Base-by-base conservation (phyloP, 257 asterid genomes). In the Ocimum tenuiflorum region DNA sequence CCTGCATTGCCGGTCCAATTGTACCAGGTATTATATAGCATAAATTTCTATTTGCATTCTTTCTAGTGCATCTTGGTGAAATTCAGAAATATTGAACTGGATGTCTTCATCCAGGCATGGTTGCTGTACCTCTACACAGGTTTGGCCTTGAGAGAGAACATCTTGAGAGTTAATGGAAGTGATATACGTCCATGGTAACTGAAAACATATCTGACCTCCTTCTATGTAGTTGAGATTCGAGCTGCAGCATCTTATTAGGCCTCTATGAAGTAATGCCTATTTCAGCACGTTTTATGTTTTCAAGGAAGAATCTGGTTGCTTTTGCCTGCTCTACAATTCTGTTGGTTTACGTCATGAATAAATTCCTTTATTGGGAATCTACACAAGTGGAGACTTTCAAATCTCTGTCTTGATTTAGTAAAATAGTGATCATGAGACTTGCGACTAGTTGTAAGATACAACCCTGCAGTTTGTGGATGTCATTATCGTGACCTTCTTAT, bases 1-100 rank as follows among this genome's bases (percentile, higher is more conserved):
- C 97, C 97, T 49, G 97, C 99, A 47, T 78, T 86, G 82, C 95
- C 99, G 3, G 97, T 94, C 73, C 99, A 94, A 74, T 89, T 94
- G 54, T 94, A 90, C 80, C 99, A 94, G 96, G 99, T 94, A 72
- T 49, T 14, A 52, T 43, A 50, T 70, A 68, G 42, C 22, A 27
- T 70, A 42, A n/a, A 18, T 36, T 66, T 58, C 45, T 38, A 45
- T 52, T 47, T 59, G 29, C 20, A 11, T 48, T 23, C 22, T 52
- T 1, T 14, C 13, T 33, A 61, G 15, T 60, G 47, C 31, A 60
- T 47, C 8, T 49, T 57, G 56, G 60, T 15, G 60, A 58, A 18
- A 39, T 53, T 18, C 59, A 18, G 19, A 48, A 50, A 35, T 42
- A 69, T 31, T 45, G 35, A 70, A 67, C 52, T 20, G 27, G 5